Base-by-base conservation (phyloP, 192 early-diverging fungal species). In the Coemansia sp. region DNA sequence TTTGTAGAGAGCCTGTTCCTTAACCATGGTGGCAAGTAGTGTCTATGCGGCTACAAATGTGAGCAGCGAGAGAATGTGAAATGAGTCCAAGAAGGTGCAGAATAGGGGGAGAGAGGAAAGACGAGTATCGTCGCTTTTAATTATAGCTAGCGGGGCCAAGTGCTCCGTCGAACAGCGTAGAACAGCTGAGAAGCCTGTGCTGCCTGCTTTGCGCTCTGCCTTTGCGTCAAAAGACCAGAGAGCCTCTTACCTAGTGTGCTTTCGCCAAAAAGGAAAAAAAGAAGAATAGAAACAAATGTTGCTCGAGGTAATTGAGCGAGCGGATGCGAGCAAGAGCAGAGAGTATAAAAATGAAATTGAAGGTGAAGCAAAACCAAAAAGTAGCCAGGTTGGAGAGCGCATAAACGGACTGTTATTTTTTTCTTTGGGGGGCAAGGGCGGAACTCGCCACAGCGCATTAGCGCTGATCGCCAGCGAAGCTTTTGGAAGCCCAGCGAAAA, bases 1-100 rank as follows among this genome's bases (percentile, higher is more conserved):
- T 37, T 99, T 94, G 85, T 99, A 99, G 59, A 90, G 87, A 75
- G 93, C 96, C 68, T 94, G 96, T 74, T 95, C 94, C 61, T 85
- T 86, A 65, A 86, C 86, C 79, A 76, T 81, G 46, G 36, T 78
- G 3, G 35, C 19, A 38, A 42, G 41, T 45, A 25, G 36, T 42
- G 12, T 42, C 41, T n/a, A n/a, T n/a, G n/a, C n/a, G n/a, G n/a
- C n/a, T n/a, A n/a, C n/a, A n/a, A n/a, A n/a, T n/a, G n/a, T n/a
- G n/a, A n/a, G n/a, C n/a, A n/a, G n/a, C n/a, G n/a, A n/a, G n/a
- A n/a, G n/a, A n/a, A n/a, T n/a, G n/a, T n/a, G 60, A 58, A 45
- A 46, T 60, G 29, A 82, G 62, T 40, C 29, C 42, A 70, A 62
- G 60, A 37, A 22, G 40, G 25, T 8, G 38, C 10, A 32, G 32